A percentile compares a stretch with the other conserved stretches of the same genome.
phyloP scores from a whole-genome alignment of 2,329 filamentous ascomycete species.

The Phialocephala subalpina region DNA sequence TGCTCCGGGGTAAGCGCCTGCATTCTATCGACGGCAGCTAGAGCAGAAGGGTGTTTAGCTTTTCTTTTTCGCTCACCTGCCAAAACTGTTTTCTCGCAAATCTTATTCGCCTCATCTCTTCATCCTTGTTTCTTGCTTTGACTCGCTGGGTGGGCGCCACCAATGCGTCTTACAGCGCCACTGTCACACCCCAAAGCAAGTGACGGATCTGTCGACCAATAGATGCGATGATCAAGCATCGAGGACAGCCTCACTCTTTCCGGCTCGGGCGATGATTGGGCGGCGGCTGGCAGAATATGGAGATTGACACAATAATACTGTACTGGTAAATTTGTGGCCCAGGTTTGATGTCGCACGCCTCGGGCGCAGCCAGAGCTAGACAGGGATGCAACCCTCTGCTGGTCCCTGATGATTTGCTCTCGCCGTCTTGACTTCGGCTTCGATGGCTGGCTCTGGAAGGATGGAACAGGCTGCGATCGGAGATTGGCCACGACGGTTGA shows the following conservation, averaged over 20 bases:
- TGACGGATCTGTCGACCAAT: conserved; percentile 9
- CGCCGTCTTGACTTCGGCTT: conserved; percentile 20
- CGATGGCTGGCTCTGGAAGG: conserved; percentile 18
- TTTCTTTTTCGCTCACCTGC: conserved; percentile 12
- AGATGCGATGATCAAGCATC: conserved; percentile 21
- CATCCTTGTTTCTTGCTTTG: conserved; percentile 22
- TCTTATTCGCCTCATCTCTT: conserved; percentile 21
- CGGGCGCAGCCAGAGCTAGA: conserved; percentile 31
- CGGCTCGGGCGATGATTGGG: conserved; percentile 26
- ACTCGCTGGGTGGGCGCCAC: conserved; percentile 24
- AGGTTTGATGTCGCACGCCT: conserved; percentile 28
- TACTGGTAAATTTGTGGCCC: conserved; percentile 13
- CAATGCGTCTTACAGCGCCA: conserved; percentile 34
- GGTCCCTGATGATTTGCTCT: conserved; percentile 30
- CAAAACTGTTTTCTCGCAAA: conserved; percentile 15
- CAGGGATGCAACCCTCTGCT: background rate
- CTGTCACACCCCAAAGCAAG: conserved; percentile 27
- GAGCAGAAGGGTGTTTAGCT: conserved; percentile 14
- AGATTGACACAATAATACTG: conserved; percentile 28
- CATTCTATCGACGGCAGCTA: conserved; percentile 15
- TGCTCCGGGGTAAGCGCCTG: background rate
- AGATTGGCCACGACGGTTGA: conserved; percentile 38
- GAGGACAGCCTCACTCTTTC: conserved; percentile 35
- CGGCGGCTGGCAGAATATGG: conserved; percentile 26
- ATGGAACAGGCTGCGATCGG: conserved; percentile 33